Evolutionary conservation across 2,329 filamentous ascomycete species (phyloP).

Genomic region (Talaromyces piceae): DNA sequence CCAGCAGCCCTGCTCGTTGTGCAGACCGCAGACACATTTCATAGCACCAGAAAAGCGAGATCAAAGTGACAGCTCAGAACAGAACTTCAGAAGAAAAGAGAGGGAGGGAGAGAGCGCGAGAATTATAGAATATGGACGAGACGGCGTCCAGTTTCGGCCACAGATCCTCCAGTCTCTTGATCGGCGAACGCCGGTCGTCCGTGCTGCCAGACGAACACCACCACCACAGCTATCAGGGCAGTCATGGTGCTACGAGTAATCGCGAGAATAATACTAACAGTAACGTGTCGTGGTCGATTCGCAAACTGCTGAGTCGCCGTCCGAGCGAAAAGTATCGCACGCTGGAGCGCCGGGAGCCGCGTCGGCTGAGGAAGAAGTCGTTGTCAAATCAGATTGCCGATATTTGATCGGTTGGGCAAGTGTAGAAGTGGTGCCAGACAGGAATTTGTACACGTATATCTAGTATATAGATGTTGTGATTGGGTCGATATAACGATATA

Average conservation of each 20-base stretch:
- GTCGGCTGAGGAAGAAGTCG: slow-evolving; percentile 22
- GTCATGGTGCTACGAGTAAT: no score
- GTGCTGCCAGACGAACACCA: slow-evolving; percentile 1
- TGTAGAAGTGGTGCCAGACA: no score
- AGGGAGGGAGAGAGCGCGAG: not conserved
- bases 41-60: not conserved
- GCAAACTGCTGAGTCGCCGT: slow-evolving; percentile 20
- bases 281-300: slow-evolving; percentile 21
- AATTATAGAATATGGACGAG: slow-evolving; percentile 17
- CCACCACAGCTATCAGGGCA: no score
- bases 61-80: not conserved
- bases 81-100: not conserved
- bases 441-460: no score
- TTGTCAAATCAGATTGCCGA: not conserved
- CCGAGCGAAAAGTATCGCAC: slow-evolving; percentile 22
- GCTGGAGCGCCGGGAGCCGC: slow-evolving; percentile 23
- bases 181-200: slow-evolving; percentile 11
- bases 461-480: no score
- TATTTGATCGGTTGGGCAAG: no score
- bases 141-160: slow-evolving; percentile 13
- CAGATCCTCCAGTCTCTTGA: slow-evolving; percentile 13
- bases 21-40: no score
- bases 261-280: not conserved
- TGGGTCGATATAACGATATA: no score
- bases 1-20: no score